Evolutionary conservation across 306 rosid genomes (phyloP).

Genomic region (Vigna angularis): DNA sequence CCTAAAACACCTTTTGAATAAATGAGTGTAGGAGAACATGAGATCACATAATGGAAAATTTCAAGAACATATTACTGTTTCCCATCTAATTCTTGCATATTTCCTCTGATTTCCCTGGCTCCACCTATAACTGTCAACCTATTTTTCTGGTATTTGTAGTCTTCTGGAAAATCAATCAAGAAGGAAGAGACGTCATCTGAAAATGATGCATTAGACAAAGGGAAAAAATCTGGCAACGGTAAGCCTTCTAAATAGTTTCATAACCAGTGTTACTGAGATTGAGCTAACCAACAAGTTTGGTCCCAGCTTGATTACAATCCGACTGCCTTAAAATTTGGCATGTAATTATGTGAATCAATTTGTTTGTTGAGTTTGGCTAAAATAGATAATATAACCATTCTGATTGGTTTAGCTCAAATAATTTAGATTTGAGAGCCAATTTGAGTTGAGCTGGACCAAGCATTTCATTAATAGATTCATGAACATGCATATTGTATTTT

Average conservation of each 20-base stretch:
- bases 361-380: constrained; percentile 31
- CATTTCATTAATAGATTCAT: constrained; percentile 15
- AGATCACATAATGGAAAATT: constrained; percentile 10
- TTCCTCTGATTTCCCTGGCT: constrained; percentile 12
- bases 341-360: constrained; percentile 17
- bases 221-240: constrained; percentile 59
- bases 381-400: constrained; percentile 11
- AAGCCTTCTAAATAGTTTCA: constrained; percentile 41
- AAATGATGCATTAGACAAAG: constrained; percentile 53
- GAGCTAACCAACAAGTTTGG: constrained; percentile 16
- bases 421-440: constrained; percentile 11
- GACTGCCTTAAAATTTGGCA: constrained; percentile 21
- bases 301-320: constrained; percentile 1
- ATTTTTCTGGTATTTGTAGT: constrained; percentile 59
- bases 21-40: constrained; percentile 10
- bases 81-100: constrained; percentile 36
- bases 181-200: constrained; percentile 55
- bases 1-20: constrained; percentile 7
- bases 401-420: constrained; percentile 14
- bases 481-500: constrained; percentile 5
- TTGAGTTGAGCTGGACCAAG: constrained; percentile 18
- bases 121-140: constrained; percentile 25
- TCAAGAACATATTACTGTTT: constrained; percentile 13
- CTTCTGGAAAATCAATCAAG: constrained; percentile 81
- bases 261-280: constrained; percentile 23